These are phyloP conservation scores for Plasmopara viticola DNA, from an alignment of 352 stramenopile species.

Conservation along the genomic window DNA sequence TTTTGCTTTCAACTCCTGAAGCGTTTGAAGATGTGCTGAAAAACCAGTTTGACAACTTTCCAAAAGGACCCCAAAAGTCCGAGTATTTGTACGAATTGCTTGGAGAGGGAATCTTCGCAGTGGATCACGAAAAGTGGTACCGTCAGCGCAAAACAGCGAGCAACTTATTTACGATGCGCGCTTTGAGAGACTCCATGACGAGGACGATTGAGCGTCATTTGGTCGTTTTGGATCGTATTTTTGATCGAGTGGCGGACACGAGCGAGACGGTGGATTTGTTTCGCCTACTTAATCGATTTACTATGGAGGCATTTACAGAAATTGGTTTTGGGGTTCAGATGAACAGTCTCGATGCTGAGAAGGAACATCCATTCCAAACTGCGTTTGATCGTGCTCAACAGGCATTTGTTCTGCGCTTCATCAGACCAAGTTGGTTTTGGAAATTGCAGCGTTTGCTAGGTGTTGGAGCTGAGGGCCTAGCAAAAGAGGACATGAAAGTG, in stretches of 20 bases:
- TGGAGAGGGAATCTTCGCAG: conserved; percentile 51
- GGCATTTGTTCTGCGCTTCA: conserved; percentile 22
- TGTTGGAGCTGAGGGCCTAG: conserved; percentile 28
- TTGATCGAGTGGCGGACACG: conserved; percentile 8
- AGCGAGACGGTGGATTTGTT: conserved; percentile 32
- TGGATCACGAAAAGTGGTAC: conserved; percentile 39
- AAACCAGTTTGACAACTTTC: conserved; percentile 66
- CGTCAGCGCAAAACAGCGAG: conserved; percentile 49
- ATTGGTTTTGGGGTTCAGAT: conserved; percentile 53
- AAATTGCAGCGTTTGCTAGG: conserved; percentile 31
- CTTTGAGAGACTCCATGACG: conserved; percentile 43
- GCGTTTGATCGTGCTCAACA: conserved; percentile 42
- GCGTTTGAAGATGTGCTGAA: conserved; percentile 50
- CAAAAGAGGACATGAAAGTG: conserved; percentile 31
- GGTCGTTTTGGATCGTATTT: conserved; percentile 25
- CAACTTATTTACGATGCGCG: conserved; percentile 41
- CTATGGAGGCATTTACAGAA: conserved; percentile 45
- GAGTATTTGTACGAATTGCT: conserved; percentile 35
- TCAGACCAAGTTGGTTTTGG: conserved; percentile 40
- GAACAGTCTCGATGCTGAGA: conserved; percentile 28
- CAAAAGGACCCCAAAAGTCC: conserved; percentile 38
- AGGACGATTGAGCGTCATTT: conserved; percentile 30
- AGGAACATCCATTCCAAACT: conserved; percentile 44
- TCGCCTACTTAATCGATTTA: conserved; percentile 37
- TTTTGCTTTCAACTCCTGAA: conserved; percentile 33